These are phyloP conservation scores for Limonomyces culmigenus DNA, from an alignment of 1,284 basidiomycete species.

Conservation along the genomic window DNA sequence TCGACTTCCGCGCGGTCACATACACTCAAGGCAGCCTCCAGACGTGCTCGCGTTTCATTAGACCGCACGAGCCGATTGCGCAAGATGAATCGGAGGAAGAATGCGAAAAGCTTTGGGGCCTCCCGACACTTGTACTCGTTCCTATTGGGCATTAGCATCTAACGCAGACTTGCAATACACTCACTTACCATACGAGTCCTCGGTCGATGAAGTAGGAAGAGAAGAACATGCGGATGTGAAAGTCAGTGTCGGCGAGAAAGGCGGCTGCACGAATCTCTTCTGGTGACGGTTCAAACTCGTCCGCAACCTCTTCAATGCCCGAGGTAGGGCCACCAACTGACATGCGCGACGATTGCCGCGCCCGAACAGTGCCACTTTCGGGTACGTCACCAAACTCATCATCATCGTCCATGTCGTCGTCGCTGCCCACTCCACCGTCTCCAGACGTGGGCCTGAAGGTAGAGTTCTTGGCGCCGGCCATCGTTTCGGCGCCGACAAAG, in stretches of 20 bases:
- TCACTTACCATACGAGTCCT: constrained; percentile 40
- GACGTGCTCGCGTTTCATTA: background rate
- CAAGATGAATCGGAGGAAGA: constrained; percentile 1
- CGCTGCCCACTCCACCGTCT: background rate
- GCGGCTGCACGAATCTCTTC: constrained; percentile 22
- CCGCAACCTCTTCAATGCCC: background rate
- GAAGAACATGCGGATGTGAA: constrained; percentile 36
- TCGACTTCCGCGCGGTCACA: background rate
- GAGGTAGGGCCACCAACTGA: background rate
- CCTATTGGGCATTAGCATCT: constrained; percentile 4
- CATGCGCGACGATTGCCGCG: background rate
- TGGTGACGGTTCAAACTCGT: background rate
- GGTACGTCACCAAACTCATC: background rate
- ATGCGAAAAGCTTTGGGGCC: background rate
- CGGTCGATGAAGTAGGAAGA: constrained; percentile 45
- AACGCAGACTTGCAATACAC: background rate
- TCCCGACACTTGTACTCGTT: constrained; percentile 4
- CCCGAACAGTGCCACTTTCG: background rate
- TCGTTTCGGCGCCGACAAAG: background rate
- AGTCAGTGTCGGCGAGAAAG: constrained; percentile 44
- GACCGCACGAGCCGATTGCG: background rate
- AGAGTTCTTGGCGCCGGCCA: constrained; percentile 4
- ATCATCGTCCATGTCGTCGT: background rate
- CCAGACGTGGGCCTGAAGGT: background rate
- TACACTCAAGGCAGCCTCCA: background rate